These are phyloP conservation scores for Pterocarpus santalinus DNA, from an alignment of 306 rosid genomes.

Conservation along the genomic window DNA sequence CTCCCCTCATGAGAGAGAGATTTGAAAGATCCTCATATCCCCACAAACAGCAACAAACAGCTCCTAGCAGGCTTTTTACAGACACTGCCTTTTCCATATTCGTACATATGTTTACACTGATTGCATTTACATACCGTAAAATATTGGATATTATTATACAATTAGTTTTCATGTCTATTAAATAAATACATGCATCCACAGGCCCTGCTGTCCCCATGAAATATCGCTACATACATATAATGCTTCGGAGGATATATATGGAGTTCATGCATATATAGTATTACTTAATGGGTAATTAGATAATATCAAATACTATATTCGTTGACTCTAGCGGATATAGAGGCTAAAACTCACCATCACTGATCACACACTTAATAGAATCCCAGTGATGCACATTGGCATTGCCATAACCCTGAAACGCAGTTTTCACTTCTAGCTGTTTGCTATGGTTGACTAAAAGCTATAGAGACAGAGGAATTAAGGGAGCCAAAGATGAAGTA, in stretches of 20 bases:
- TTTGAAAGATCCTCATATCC: conserved; percentile 77
- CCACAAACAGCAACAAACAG: conserved; percentile 78
- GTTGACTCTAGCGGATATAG: neutral
- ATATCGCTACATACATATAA: neutral
- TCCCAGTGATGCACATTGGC: neutral
- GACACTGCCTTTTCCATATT: conserved; percentile 58
- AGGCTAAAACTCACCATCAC: neutral
- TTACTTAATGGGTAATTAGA: no score
- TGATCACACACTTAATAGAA: neutral
- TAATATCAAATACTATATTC: neutral
- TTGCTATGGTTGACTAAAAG: neutral
- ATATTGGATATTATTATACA: neutral
- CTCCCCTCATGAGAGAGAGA: conserved; percentile 33
- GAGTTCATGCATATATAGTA: no score
- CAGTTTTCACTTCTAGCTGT: neutral
- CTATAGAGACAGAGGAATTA: neutral
- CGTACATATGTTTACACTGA: conserved; percentile 41
- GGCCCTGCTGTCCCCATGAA: neutral
- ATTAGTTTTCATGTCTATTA: neutral
- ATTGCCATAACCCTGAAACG: conserved; percentile 12
- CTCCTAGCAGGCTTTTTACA: conserved; percentile 68
- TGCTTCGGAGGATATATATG: no score
- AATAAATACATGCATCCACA: conserved; percentile 13
- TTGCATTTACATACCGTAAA: neutral
- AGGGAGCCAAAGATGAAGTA: conserved; percentile 21